Evolutionary conservation across 208 protist species (phyloP), one percentile per base, ranked within the genome.

Genomic region (Phytomonas serpens): DNA sequence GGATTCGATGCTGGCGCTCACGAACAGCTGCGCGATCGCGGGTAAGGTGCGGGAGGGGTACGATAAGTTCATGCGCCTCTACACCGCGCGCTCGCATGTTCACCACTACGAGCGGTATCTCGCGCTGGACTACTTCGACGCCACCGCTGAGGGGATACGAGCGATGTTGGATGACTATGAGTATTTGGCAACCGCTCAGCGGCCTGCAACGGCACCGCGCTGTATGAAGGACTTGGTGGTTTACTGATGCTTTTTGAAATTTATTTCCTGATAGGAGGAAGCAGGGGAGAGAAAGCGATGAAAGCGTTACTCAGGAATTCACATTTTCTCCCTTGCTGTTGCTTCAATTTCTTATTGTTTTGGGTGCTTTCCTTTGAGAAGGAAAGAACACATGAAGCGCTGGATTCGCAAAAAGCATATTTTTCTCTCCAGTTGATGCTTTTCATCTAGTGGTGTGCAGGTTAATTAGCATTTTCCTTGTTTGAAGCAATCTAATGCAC

Each of bases 51-150:
- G 80, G 62, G 74, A 71, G 23, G 80, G 97, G 61, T 74, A 90
- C 11, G 69, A 81, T 14, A 91, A 94, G 72, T 99, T 98, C 77
- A 82, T 88, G 80, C 77, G 83, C n/a, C 76, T 99, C 11, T 99
- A 98, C 79, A 73, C 76, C 11, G 86, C 94, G 7, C 85, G 86
- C 33, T 97, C 93, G 29, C 92, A 98, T 78, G 78, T 98, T 32
- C 94, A 99, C 69, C 95, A 98, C 81, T 98, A 98, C 81, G 97
- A 92, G 61, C 61, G 79, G 34, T 97, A 97, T 76, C 77, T 98
- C 61, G 86, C 90, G 13, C 36, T 75, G 27, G 73, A 80, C 14
- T 94, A 95, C 80, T 95, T 97, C 80, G 77, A 85, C n/a, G 68
- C 72, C 27, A 93, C 91, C 23, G 75, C 77, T 13, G 88, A 94